Conservation (phyloP, 2,329 filamentous ascomycete species). For the Fusarium sp. region DNA sequence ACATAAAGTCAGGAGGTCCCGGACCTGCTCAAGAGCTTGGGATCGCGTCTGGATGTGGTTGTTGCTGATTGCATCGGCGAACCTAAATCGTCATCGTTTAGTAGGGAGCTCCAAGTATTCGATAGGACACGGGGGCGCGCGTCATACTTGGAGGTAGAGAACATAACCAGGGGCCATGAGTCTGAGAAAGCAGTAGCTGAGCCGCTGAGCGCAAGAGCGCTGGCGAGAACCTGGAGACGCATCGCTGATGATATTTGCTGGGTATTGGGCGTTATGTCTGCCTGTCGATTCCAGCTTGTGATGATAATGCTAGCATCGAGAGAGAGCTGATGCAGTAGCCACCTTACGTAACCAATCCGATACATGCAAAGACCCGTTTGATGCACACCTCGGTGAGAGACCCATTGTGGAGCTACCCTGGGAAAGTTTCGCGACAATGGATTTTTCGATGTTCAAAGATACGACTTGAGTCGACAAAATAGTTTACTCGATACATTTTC, state of each 20-base stretch:
- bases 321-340: slow-evolving; percentile 43
- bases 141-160: slow-evolving; percentile 84
- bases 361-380: slow-evolving; percentile 40
- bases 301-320: slow-evolving; percentile 33
- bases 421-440: slow-evolving; percentile 43
- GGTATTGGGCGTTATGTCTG: slow-evolving; percentile 41
- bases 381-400: slow-evolving; percentile 47
- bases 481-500: slow-evolving; percentile 7
- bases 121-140: slow-evolving; percentile 16
- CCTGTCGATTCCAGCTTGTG: slow-evolving; percentile 46
- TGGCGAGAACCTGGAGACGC: slow-evolving; percentile 65
- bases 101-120: slow-evolving; percentile 40
- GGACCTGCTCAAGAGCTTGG: slow-evolving; percentile 58
- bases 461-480: slow-evolving; percentile 13
- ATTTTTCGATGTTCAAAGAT: slow-evolving; percentile 31
- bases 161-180: slow-evolving; percentile 88
- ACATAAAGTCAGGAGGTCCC: slow-evolving; percentile 72
- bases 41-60: slow-evolving; percentile 64
- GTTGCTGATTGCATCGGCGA: slow-evolving; percentile 51
- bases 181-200: slow-evolving; percentile 81
- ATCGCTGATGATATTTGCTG: slow-evolving; percentile 56
- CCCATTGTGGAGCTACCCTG: slow-evolving; percentile 10
- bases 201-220: slow-evolving; percentile 67
- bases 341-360: slow-evolving; percentile 47
- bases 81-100: slow-evolving; percentile 45